Base-by-base conservation (phyloP, 371 early-diverging fungal genomes). In the Mucor lusitanicus region DNA sequence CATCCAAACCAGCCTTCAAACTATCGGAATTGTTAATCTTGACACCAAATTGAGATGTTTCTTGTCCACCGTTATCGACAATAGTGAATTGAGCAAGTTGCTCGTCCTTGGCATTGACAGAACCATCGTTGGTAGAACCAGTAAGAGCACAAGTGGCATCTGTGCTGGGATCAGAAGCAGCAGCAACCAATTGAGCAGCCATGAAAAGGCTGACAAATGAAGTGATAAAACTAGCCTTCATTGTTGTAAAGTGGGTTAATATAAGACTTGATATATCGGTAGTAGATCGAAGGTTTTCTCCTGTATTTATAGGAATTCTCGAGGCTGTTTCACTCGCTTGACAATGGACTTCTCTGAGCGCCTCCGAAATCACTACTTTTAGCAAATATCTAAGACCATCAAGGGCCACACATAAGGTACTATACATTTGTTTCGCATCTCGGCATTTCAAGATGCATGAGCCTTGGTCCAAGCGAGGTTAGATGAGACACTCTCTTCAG, bases 1-100 rank as follows among this genome's bases (percentile, higher is more conserved):
- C 87, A 44, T 80, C 76, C 6, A 67, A 55, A 28, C 84, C 85
- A 65, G 82, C 83, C n/a, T 64, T 69, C 28, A 80, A 59, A 33
- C 67, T 70, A 33, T 76, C 73, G n/a, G 72, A 65, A 54, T 75
- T 67, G 42, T 75, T 75, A 13, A 75, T 67, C 35, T 72, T 75
- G 27, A 50, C 59, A 42, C 76, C 76, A 61, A 72, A 72, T 12
- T 61, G 63, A 53, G 76, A 70, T 5, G 76, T 75, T 28, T 70
- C 70, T 44, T 69, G 67, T 0, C 64, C 64, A 1, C 70, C 72
- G 39, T 42, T 55, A 44, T 74, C 65, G 21, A 62, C 28, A 9
- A 70, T 64, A 17, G 55, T 37, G 7, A 28, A 44, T 3, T 62
- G 48, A 15, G 46, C 8, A 27, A 67, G 37, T 5, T 59, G 60